Conservation (phyloP, 2,329 filamentous ascomycete genomes). For the Pseudogymnoascus sp. region DNA sequence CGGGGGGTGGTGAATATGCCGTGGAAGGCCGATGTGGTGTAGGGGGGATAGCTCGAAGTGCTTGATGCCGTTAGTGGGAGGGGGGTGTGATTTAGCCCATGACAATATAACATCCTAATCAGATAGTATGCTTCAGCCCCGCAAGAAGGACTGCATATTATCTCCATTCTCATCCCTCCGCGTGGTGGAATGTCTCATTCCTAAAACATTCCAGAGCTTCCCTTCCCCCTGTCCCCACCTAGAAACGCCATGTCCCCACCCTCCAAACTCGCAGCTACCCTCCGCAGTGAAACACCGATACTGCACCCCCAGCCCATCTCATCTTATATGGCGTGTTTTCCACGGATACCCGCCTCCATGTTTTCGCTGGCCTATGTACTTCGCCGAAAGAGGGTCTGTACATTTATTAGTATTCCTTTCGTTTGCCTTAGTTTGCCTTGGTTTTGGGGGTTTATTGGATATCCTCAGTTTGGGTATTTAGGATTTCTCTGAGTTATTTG, state of each 20-base stretch:
- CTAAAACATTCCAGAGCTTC: not conserved
- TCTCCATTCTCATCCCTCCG: not conserved
- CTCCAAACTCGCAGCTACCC: not conserved
- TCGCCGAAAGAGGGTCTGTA: not conserved
- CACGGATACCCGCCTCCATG: not conserved
- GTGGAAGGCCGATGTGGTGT: no score
- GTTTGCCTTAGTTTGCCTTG: no score
- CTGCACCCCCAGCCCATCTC: not conserved
- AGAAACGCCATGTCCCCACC: not conserved
- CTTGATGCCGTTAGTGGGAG: no score
- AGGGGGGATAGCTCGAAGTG: no score
- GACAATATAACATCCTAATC: no score
- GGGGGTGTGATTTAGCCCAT: no score
- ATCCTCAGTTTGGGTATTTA: not conserved
- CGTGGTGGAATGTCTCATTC: not conserved
- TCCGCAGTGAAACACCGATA: not conserved
- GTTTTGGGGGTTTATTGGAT: not conserved
- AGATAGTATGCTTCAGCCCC: no score
- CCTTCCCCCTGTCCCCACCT: not conserved
- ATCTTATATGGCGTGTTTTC: not conserved
- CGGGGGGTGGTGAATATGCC: no score
- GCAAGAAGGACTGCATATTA: not conserved
- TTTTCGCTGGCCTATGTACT: not conserved
- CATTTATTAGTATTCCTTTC: no score
- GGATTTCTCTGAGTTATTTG: not conserved